A percentile compares a stretch with the other conserved stretches of the same genome.
phyloP scores from a whole-genome alignment of 1,284 basidiomycete species.

The Boletellus dicymbophilus region DNA sequence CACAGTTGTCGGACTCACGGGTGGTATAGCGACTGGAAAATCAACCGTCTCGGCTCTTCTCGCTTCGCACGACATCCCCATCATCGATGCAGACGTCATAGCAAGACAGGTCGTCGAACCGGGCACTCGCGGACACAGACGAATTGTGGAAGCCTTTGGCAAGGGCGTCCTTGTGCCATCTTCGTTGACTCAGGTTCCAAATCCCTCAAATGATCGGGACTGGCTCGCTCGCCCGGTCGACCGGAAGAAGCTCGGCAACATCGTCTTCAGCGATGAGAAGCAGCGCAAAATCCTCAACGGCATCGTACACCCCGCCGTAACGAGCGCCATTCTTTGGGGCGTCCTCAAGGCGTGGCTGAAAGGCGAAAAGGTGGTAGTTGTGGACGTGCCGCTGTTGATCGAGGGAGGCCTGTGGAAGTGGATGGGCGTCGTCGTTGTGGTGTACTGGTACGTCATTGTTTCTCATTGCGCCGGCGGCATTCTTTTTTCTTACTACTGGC shows the following conservation, averaged over 20 bases:
- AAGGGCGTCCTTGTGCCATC: conserved; percentile 55
- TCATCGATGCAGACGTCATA: conserved; percentile 93
- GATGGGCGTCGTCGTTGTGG: conserved; percentile 85
- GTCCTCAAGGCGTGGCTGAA: conserved; percentile 75
- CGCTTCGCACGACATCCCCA: conserved; percentile 63
- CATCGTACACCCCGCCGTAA: conserved; percentile 91
- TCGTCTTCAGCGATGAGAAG: conserved; percentile 81
- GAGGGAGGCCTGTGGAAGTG: conserved; percentile 88
- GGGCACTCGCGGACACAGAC: conserved; percentile 72
- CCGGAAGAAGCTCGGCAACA: conserved; percentile 80
- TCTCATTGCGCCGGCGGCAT: neutral
- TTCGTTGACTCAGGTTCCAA: neutral
- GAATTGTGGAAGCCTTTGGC: conserved; percentile 78
- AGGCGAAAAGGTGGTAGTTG: conserved; percentile 80
- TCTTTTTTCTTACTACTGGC: neutral
- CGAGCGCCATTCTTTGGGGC: conserved; percentile 71
- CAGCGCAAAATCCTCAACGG: conserved; percentile 78
- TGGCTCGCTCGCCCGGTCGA: conserved; percentile 74
- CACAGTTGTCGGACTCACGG: conserved; percentile 91
- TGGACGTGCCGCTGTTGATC: conserved; percentile 94
- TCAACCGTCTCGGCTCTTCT: conserved; percentile 88
- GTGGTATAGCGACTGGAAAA: conserved; percentile 96
- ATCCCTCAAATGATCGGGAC: neutral
- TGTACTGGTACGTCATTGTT: conserved; percentile 72
- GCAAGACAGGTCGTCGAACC: conserved; percentile 89